Percentiles rank a stretch among this genome's conserved stretches.
These are phyloP conservation scores for Fraxinus platypoda DNA, from an alignment of 305 asterid genomes.

Conservation along the genomic window DNA sequence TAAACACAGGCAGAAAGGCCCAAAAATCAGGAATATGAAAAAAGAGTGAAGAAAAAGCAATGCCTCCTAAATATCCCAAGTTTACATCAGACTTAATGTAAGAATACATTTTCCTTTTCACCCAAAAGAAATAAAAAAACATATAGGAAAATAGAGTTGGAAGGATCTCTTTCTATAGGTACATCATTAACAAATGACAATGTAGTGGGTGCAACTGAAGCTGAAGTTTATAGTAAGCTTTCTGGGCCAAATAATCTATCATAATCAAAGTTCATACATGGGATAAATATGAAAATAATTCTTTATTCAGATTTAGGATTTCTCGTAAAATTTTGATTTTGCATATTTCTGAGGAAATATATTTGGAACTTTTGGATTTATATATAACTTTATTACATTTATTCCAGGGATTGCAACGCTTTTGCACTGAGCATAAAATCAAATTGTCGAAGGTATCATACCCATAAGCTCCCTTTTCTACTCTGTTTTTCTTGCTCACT, in stretches of 20 bases:
- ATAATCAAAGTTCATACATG: neutral
- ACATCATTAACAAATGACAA: neutral
- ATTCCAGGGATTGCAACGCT: slow-evolving; percentile 89
- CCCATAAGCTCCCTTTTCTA: neutral
- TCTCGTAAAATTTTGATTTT: neutral
- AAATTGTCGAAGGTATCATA: slow-evolving; percentile 76
- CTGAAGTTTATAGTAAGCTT: neutral
- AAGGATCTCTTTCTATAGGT: neutral
- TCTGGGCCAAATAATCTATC: neutral
- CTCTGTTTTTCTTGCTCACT: neutral
- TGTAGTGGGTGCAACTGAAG: neutral
- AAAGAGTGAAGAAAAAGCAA: neutral
- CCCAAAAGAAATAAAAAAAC: neutral
- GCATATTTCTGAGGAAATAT: slow-evolving; percentile 1
- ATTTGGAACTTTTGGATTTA: slow-evolving; percentile 9
- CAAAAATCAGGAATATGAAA: neutral
- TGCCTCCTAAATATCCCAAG: neutral
- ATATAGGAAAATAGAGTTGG: neutral
- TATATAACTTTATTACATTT: neutral
- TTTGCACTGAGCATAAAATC: slow-evolving; percentile 84
- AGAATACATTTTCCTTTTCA: neutral
- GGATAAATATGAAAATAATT: neutral
- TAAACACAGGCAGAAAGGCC: neutral
- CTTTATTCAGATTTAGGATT: neutral
- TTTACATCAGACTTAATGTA: neutral